Evolutionary conservation across 805 yeast species (phyloP), one percentile per base, ranked within the genome.

Genomic region (Suhomyces faveliae): DNA sequence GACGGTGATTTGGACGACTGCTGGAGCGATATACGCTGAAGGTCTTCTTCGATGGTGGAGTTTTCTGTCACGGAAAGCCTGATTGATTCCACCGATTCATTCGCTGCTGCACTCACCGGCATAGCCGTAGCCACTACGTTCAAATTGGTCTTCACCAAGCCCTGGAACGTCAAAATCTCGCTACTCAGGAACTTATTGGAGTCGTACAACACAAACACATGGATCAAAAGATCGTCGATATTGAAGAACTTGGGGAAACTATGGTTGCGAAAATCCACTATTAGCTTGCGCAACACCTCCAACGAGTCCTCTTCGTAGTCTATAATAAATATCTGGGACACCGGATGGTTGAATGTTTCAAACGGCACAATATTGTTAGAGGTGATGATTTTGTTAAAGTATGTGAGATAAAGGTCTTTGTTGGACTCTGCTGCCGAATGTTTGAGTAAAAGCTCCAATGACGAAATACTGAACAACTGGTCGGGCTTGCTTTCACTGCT

Each of bases 281-380:
- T 66, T 33, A 81, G 61, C 15, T 76, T 78, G 44, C 85, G 74
- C 4, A 94, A 82, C n/a, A 68, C 64, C 10, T 79, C 83, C 25
- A 80, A 63, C 0, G 77, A 50, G 48, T 84, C 87, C 11, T 66
- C 53, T 19, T 80, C 61, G 44, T 50, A 73, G 19, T 88, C 79
- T 3, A 89, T 71, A 0, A 84, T 83, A 43, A 89, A 74, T 11
- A 92, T 61, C 37, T 90, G 86, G 2, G 88, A 77, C 1, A 89
- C 79, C 0, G 97, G 97, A 61, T 91, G 97, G 54, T 87, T 84
- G 63, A 90, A 83, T 4, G 89, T 84, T 63, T 92, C 97, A 61
- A 87, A 89, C 1, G 92, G 83, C 2, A 88, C 81, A 7, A 87
- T 66, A 6, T 76, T 75, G 11, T 80, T 76, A 10, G 85, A 74